phyloP scores from a whole-genome alignment of 2,329 filamentous ascomycete genomes.

The Fusarium napiforme region DNA sequence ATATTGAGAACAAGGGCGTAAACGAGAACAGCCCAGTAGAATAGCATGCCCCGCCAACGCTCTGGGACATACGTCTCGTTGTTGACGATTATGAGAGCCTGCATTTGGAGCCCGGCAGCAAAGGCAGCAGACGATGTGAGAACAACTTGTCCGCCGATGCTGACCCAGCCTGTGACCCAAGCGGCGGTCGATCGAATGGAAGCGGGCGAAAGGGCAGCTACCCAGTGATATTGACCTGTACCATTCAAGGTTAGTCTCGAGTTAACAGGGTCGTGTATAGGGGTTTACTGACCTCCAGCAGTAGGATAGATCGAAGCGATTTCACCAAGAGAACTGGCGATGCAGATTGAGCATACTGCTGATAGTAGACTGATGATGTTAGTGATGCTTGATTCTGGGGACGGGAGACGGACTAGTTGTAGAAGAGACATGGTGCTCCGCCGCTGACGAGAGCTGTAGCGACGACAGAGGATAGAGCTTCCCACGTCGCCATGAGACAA shows the following conservation, averaged over 20 bases:
- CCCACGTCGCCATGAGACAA: constrained; percentile 64
- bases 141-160: constrained; percentile 58
- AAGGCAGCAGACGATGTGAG: constrained; percentile 61
- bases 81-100: constrained; percentile 57
- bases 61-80: constrained; percentile 52
- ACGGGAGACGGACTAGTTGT: constrained; percentile 33
- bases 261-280: too few species aligned
- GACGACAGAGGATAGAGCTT: constrained; percentile 59
- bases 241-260: background rate
- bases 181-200: constrained; percentile 13
- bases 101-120: constrained; percentile 56
- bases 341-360: constrained; percentile 26
- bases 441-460: constrained; percentile 56
- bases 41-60: constrained; percentile 59
- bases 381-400: fast-evolving
- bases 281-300: constrained; percentile 17
- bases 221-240: constrained; percentile 38
- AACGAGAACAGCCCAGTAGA: constrained; percentile 57
- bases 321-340: constrained; percentile 29
- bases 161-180: constrained; percentile 45
- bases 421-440: constrained; percentile 59
- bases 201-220: constrained; percentile 28
- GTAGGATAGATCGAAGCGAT: constrained; percentile 39
- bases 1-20: constrained; percentile 55
- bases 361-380: constrained; percentile 15